phyloP scores from a whole-genome alignment of 345 rosid species.

The Linum lewisii region DNA sequence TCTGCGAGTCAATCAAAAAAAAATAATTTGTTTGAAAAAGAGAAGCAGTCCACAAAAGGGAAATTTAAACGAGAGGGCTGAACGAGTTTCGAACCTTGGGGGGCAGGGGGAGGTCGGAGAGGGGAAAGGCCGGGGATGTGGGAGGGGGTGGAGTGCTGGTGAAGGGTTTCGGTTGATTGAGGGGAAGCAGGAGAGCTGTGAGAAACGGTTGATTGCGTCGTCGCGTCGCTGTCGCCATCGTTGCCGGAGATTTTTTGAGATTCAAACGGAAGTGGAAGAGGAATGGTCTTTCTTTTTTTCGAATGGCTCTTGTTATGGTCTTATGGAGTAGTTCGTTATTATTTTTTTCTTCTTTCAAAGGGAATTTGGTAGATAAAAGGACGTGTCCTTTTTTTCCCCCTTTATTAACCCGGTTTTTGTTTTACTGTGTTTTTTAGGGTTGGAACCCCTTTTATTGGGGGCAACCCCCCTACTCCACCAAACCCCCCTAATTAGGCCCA shows the following conservation, averaged over 20 bases:
- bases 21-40: background rate
- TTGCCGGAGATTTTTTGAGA: background rate
- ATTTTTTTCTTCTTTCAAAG: too few species aligned
- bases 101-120: constrained; percentile 23
- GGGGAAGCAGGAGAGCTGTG: constrained; percentile 57
- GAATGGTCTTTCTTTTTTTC: too few species aligned
- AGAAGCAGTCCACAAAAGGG: background rate
- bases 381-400: too few species aligned
- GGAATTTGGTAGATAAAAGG: too few species aligned
- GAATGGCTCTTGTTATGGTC: too few species aligned
- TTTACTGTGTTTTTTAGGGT: too few species aligned
- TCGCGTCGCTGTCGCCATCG: constrained; percentile 18
- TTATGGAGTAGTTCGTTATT: too few species aligned
- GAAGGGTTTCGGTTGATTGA: constrained; percentile 42
- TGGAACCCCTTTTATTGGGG: too few species aligned
- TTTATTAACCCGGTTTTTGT: too few species aligned
- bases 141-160: constrained; percentile 32
- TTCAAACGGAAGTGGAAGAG: too few species aligned
- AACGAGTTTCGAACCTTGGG: constrained; percentile 29
- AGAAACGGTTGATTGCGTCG: constrained; percentile 36
- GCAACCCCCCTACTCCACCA: too few species aligned
- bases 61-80: background rate
- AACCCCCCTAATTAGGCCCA: too few species aligned
- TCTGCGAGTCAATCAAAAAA: constrained; percentile 22
- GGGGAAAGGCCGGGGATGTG: constrained; percentile 19